Conservation (phyloP, 768 basidiomycete genomes). For the Trametes cubensis region DNA sequence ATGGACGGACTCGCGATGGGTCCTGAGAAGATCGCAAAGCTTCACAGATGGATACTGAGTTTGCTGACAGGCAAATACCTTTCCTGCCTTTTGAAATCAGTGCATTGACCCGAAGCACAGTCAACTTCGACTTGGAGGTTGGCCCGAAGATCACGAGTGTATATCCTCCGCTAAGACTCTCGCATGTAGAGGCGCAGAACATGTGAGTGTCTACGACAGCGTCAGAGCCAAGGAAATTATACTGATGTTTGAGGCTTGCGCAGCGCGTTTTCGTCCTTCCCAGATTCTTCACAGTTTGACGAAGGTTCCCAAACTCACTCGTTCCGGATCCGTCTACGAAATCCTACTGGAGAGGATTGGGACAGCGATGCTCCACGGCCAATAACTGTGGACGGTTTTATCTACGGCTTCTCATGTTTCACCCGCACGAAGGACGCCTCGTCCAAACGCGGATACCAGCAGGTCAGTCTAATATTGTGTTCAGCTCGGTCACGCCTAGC, state of each 20-base stretch:
- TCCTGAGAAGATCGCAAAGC: constrained; percentile 46
- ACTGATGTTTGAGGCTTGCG: constrained; percentile 9
- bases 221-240: neutral
- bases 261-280: constrained; percentile 92
- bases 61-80: constrained; percentile 61
- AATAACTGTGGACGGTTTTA: constrained; percentile 58
- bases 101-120: constrained; percentile 39
- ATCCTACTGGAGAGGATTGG: constrained; percentile 27
- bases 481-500: neutral
- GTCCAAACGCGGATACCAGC: constrained; percentile 79
- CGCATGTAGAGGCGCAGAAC: constrained; percentile 74
- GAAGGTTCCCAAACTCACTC: constrained; percentile 85
- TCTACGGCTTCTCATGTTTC: constrained; percentile 81
- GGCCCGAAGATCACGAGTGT: constrained; percentile 78
- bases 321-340: constrained; percentile 71
- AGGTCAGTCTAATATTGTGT: constrained; percentile 49
- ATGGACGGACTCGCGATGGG: constrained; percentile 49
- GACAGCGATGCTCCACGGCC: constrained; percentile 33
- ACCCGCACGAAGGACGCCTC: constrained; percentile 64
- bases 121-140: constrained; percentile 87
- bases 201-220: constrained; percentile 56
- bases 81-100: neutral
- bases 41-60: constrained; percentile 69
- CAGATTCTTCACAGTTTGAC: constrained; percentile 84
- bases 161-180: constrained; percentile 67